A percentile compares a stretch with the other conserved stretches of the same genome.
These are phyloP conservation scores for Tolypocladium guangdongense DNA, from an alignment of 2,329 filamentous ascomycete genomes.

Conservation along the genomic window DNA sequence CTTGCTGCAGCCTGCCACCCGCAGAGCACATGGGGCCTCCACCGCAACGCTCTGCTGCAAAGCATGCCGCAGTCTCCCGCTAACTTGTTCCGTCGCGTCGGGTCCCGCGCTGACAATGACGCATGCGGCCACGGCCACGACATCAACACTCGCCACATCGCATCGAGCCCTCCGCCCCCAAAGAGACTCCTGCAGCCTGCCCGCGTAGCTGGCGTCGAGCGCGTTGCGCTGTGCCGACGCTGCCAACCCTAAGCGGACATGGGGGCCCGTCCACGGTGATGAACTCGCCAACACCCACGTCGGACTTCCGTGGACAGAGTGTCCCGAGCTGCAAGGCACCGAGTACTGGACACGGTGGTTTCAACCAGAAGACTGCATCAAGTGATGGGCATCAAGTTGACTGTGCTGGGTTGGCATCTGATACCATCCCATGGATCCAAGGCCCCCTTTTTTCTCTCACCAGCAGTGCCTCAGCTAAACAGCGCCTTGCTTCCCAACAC, in stretches of 20 bases:
- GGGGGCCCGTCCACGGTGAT: background rate
- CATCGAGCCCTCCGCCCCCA: background rate
- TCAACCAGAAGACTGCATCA: background rate
- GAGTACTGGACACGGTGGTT: background rate
- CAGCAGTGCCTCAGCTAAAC: background rate
- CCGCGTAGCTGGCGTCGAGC: background rate
- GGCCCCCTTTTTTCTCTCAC: background rate
- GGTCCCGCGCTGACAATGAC: background rate
- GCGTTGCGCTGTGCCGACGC: background rate
- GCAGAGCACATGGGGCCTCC: background rate
- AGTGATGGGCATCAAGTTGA: no score
- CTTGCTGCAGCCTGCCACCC: background rate
- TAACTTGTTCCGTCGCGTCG: background rate
- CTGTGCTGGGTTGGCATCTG: no score
- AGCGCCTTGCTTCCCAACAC: background rate
- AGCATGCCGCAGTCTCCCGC: background rate
- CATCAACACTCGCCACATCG: background rate
- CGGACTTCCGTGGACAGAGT: background rate
- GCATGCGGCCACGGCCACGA: background rate
- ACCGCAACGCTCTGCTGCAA: background rate
- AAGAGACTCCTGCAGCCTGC: background rate
- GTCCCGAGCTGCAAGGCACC: background rate
- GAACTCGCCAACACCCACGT: background rate
- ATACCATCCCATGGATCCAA: background rate
- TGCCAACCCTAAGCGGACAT: background rate